Evolutionary conservation across 441 rosid genomes (phyloP), one percentile per base, ranked within the genome.

Genomic region (Breynia disticha): DNA sequence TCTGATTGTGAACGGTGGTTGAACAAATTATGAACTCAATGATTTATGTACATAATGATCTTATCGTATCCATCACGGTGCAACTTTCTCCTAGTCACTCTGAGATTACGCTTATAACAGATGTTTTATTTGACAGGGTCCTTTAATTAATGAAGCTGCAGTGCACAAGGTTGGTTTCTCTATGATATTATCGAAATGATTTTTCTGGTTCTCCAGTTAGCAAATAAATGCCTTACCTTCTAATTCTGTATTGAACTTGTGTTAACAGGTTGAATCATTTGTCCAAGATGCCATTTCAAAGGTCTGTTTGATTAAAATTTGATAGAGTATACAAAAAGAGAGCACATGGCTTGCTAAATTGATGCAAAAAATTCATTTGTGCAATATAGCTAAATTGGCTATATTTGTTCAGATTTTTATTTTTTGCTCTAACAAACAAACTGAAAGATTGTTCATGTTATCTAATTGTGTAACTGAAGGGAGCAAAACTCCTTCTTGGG

Each of bases 81-180:
- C n/a, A 5, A 21, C 17, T 19, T 14, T 41, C 28, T 62, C 48
- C 51, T 19, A 48, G 20, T 42, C 45, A 35, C 11, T 28, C 19
- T 28, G 12, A 16, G 45, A 51, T 62, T 28, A 54, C 52, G 57
- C 7, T 43, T 47, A 11, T 44, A 9, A 44, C 18, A 44, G 44
- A 53, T 37, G 39, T 67, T 53, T 28, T 70, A 61, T 62, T 43
- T 54, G 38, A 53, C 83, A 93, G 99, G 99, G 99, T 60, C 97
- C 97, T 38, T 82, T 93, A 64, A 93, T 93, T 67, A 93, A 89
- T 76, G 93, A 84, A 74, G 88, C 96, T 72, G 97, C 94, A 47
- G 62, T 93, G 46, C 69, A 87, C 44, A 93, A 93, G 96, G 97
- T 88, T 60, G 39, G 71, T 44, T 61, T 65, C 1, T 55, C 56